Percentiles rank a stretch among this genome's conserved stretches.
Conservation (phyloP, 768 basidiomycete species). For the Mycena rosella region DNA sequence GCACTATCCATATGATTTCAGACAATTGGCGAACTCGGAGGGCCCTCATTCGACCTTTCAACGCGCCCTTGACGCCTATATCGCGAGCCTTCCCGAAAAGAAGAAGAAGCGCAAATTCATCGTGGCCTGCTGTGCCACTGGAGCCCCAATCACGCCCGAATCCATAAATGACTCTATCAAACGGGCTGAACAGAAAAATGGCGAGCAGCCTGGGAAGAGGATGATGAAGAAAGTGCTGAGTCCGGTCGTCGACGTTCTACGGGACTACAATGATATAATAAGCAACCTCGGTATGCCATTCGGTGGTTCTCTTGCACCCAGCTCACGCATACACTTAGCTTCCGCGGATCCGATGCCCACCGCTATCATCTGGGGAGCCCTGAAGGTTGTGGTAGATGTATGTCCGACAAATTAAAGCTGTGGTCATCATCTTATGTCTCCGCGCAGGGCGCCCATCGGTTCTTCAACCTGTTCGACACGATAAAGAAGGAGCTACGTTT, state of each 20-base stretch:
- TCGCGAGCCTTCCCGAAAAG: slow-evolving; percentile 20
- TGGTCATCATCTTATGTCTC: not conserved
- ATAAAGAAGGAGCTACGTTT: slow-evolving; percentile 35
- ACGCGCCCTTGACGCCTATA: slow-evolving; percentile 31
- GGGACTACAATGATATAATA: slow-evolving; percentile 22
- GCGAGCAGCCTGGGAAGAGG: slow-evolving; percentile 1
- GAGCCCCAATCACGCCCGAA: slow-evolving; percentile 18
- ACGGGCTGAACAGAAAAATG: slow-evolving; percentile 17
- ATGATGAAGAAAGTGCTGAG: slow-evolving; percentile 17
- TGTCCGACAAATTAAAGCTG: not conserved
- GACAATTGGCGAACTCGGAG: no score
- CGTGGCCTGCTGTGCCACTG: not conserved
- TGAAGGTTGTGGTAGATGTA: slow-evolving; percentile 31
- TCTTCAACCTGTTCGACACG: slow-evolving; percentile 36
- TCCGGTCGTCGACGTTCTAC: slow-evolving; percentile 25
- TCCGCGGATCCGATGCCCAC: slow-evolving; percentile 30
- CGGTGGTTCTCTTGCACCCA: not conserved
- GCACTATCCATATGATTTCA: no score
- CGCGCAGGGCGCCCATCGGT: slow-evolving; percentile 34
- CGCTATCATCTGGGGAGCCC: slow-evolving; percentile 35
- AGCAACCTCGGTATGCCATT: slow-evolving; percentile 18
- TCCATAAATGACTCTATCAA: slow-evolving; percentile 23
- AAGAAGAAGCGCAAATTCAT: slow-evolving; percentile 31
- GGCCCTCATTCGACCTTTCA: slow-evolving; percentile 22
- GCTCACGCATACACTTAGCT: not conserved